Conservation (phyloP, 2,329 filamentous ascomycete genomes). For the Ophiostoma sp. region DNA sequence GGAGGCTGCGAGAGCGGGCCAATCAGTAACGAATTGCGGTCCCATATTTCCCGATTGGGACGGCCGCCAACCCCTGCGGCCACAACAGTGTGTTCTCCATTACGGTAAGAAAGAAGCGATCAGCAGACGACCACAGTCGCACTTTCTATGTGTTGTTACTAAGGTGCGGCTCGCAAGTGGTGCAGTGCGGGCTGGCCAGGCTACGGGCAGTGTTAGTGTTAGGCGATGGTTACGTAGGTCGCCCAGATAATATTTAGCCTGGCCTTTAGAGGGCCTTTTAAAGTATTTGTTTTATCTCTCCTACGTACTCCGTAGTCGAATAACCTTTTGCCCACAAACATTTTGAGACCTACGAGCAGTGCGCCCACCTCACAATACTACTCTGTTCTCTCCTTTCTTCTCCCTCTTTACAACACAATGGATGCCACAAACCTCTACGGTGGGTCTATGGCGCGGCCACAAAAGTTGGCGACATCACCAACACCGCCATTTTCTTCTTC, state of each 20-base stretch:
- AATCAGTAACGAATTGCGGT: constrained; percentile 5
- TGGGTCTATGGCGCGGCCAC: not conserved
- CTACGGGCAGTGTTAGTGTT: no score
- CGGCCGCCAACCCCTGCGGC: constrained; percentile 4
- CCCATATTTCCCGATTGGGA: constrained; percentile 18
- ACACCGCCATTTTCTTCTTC: not conserved
- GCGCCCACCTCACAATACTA: not conserved
- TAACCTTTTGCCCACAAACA: no score
- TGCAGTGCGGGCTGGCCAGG: no score
- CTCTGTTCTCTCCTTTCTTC: not conserved
- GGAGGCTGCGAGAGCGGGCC: constrained; percentile 9
- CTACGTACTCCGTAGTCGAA: no score
- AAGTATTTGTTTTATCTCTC: no score
- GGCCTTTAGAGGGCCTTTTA: no score
- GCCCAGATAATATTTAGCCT: no score
- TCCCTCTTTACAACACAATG: not conserved
- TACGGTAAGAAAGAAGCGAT: no score
- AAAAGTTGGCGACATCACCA: not conserved
- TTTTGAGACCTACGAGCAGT: not conserved
- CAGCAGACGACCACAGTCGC: no score
- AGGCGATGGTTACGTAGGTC: not conserved
- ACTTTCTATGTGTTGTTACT: no score
- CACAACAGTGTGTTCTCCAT: constrained; percentile 15
- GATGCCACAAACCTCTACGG: not conserved
- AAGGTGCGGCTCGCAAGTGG: no score